phyloP scores from a whole-genome alignment of 495 filamentous ascomycete genomes.

The Daldinia childiae region DNA sequence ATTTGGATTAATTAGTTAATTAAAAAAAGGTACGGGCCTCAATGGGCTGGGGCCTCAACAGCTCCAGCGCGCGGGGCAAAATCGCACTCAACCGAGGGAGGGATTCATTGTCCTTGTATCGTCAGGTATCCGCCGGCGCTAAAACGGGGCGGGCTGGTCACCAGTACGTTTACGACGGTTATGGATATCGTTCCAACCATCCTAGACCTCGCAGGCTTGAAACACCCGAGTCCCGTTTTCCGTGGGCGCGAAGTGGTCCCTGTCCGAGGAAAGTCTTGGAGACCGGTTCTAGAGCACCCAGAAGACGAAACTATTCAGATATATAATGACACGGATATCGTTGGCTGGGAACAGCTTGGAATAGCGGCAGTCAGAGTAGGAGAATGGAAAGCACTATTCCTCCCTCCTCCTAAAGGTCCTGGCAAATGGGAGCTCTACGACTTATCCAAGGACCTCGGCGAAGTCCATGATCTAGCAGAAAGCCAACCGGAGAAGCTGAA shows the following conservation, averaged over 20 bases:
- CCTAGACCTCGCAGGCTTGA: constrained; percentile 67
- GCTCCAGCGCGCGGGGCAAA: constrained; percentile 70
- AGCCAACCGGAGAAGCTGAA: constrained; percentile 37
- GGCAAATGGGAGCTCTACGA: constrained; percentile 50
- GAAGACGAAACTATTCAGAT: constrained; percentile 49
- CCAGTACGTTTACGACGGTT: constrained; percentile 67
- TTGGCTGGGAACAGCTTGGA: constrained; percentile 51
- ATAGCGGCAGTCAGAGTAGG: constrained; percentile 50
- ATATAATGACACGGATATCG: constrained; percentile 33
- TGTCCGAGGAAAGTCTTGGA: constrained; percentile 61
- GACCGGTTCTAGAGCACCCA: constrained; percentile 43
- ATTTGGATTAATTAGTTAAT: too few species aligned
- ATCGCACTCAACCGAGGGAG: constrained; percentile 70
- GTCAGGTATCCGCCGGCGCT: constrained; percentile 55
- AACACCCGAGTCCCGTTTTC: constrained; percentile 64
- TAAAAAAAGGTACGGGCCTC: constrained; percentile 59
- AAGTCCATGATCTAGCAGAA: constrained; percentile 49
- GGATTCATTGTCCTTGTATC: constrained; percentile 67
- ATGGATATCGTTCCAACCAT: constrained; percentile 72
- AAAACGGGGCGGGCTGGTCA: constrained; percentile 53
- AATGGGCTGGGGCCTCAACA: constrained; percentile 71
- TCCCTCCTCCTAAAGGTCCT: constrained; percentile 42
- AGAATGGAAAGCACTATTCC: constrained; percentile 50
- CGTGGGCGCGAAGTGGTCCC: constrained; percentile 62
- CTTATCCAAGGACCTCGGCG: constrained; percentile 49